phyloP scores from a whole-genome alignment of 805 yeast species.

The Lipomyces sp. region DNA sequence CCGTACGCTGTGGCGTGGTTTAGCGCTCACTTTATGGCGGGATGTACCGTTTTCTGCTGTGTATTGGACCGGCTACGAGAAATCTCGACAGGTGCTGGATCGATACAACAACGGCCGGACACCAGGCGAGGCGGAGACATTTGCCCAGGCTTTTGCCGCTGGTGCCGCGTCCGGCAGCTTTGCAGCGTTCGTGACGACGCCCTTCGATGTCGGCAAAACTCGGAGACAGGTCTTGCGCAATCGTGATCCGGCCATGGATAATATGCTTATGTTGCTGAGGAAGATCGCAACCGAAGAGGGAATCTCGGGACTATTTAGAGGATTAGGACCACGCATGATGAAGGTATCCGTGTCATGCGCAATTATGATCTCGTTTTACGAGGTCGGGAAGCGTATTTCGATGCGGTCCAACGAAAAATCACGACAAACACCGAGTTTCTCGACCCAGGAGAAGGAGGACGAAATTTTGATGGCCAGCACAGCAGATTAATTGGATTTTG shows the following conservation, averaged over 20 bases:
- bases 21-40: slow-evolving; percentile 89
- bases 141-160: slow-evolving; percentile 59
- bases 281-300: slow-evolving; percentile 78
- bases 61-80: slow-evolving; percentile 65
- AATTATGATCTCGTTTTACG: slow-evolving; percentile 95
- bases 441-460: slow-evolving; percentile 7
- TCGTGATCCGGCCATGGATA: slow-evolving; percentile 32
- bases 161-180: slow-evolving; percentile 84
- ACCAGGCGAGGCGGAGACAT: slow-evolving; percentile 40
- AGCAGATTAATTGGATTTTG: background rate
- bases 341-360: slow-evolving; percentile 98
- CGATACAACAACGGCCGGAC: slow-evolving; percentile 10
- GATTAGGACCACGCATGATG: slow-evolving; percentile 80
- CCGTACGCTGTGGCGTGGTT: slow-evolving; percentile 75
- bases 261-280: slow-evolving; percentile 71
- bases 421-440: background rate
- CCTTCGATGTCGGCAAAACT: slow-evolving; percentile 97
- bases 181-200: slow-evolving; percentile 88
- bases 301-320: slow-evolving; percentile 79
- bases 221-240: slow-evolving; percentile 66
- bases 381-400: slow-evolving; percentile 72
- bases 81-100: slow-evolving; percentile 19
- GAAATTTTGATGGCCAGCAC: slow-evolving; percentile 11
- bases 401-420: slow-evolving; percentile 13
- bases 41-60: slow-evolving; percentile 97